Base-by-base conservation (phyloP, 2,329 filamentous ascomycete genomes). In the Ceratocystis eucalypticola region DNA sequence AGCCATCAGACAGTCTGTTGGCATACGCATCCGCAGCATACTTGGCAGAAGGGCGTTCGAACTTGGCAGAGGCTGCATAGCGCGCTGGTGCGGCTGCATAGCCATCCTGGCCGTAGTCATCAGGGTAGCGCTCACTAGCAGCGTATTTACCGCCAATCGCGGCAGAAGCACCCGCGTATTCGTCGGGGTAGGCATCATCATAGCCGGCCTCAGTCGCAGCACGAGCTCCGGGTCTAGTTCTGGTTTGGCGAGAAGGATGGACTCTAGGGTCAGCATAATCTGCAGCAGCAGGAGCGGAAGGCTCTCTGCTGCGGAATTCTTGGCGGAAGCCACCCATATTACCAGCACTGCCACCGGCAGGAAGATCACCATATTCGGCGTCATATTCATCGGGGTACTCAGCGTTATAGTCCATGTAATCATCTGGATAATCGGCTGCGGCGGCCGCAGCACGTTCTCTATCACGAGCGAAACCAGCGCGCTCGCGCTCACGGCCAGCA, bases 211-310 rank as follows among this genome's bases (percentile, higher is more conserved):
- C 50, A 50, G 67, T 45, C 20, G 66, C 62, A 62, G 46, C 46
- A 33, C 45, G 44, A 63, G 25, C 44, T 25, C 46, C 37, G 25
- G 64, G 55, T 15, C 50, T 59, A 53, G 63, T 48, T 20, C 15
- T 57, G 50, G 20, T 63, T 12, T 25, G 53, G 22, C 67, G 61
- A 15, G 50, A 64, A 53, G 61, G 44, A 30, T 64, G 61, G 3
- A 20, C 67, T 61, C 67, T 62, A 55, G 61, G 67, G 30, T 68
- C 67, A 28, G 59, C 50, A 46, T 63, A 68, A 5, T 62, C 67
- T n/a, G 64, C 65, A 33, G 66, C 65, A 53, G 30, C 59, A 45
- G 50, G 57, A 64, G 37, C 61, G 15, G 64, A 65, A 48, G 64
- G 64, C 53, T 65, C 64, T 50, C 64, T 65, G 37, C 37, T 41